Evolutionary conservation across 345 rosid species (phyloP).

Genomic region (Clausena lansium): DNA sequence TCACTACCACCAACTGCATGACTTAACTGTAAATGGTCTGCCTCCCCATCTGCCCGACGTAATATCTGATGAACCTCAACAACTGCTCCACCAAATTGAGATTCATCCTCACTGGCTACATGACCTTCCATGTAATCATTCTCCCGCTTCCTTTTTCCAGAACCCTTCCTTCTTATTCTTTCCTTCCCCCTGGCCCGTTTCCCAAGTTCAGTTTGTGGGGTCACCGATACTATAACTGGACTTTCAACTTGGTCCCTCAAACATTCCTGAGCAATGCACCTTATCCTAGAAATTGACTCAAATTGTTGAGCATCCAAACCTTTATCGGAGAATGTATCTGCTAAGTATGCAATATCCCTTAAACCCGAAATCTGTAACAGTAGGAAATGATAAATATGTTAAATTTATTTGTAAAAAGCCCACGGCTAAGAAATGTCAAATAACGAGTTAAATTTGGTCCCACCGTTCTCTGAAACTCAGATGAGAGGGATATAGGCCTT

Average conservation of each 20-base stretch:
- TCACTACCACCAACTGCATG: conserved; percentile 37
- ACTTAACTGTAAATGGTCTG: conserved; percentile 31
- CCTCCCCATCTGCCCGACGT: conserved; percentile 31
- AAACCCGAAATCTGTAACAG: conserved; percentile 67
- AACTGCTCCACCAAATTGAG: conserved; percentile 43
- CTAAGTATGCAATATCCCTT: conserved; percentile 72
- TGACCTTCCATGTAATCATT: conserved; percentile 60
- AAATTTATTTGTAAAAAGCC: not conserved
- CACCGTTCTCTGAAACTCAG: conserved; percentile 84
- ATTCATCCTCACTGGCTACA: conserved; percentile 51
- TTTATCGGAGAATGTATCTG: conserved; percentile 62
- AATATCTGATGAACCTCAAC: conserved; percentile 53
- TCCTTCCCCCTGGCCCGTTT: conserved; percentile 80
- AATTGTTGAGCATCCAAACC: conserved; percentile 71
- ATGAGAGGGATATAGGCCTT: conserved; percentile 78
- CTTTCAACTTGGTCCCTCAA: conserved; percentile 70
- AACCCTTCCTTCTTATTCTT: conserved; percentile 68
- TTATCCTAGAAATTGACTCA: conserved; percentile 65
- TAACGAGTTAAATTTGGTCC: conserved; percentile 21
- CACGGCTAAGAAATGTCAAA: not conserved
- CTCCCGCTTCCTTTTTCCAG: conserved; percentile 64
- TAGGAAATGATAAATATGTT: not conserved
- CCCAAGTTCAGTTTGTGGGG: conserved; percentile 50
- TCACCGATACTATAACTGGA: conserved; percentile 30
- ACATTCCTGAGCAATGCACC: conserved; percentile 77